A percentile compares a stretch with the other conserved stretches of the same genome.
These are phyloP conservation scores for Diaporthe citriasiana DNA, from an alignment of 2,329 filamentous ascomycete genomes.

Conservation along the genomic window DNA sequence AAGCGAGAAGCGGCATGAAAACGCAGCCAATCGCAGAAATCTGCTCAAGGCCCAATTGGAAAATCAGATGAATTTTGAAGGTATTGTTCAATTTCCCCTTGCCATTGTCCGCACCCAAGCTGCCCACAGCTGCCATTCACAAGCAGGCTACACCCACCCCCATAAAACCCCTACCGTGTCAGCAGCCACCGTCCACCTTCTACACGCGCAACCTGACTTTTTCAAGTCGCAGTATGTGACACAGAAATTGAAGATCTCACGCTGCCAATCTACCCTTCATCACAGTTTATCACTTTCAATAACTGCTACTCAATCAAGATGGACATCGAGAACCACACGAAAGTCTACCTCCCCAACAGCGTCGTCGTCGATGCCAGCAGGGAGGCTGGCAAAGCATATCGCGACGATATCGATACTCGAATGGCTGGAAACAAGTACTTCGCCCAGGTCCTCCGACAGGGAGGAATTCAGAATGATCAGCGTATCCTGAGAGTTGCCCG, in stretches of 20 bases:
- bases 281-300: background rate
- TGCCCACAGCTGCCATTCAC: background rate
- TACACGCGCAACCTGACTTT: background rate
- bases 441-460: background rate
- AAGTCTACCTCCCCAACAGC: slow-evolving; percentile 6
- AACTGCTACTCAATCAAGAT: background rate
- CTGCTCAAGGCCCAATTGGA: background rate
- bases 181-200: background rate
- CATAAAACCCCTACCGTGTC: background rate
- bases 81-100: background rate
- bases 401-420: background rate
- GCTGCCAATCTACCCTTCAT: background rate
- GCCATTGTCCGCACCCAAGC: background rate
- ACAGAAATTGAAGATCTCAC: background rate
- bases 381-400: background rate
- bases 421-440: slow-evolving; percentile 17
- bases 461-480: background rate
- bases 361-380: slow-evolving; percentile 13
- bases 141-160: background rate
- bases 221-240: background rate
- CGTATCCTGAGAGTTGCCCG: slow-evolving; percentile 26
- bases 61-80: background rate
- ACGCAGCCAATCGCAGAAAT: slow-evolving; percentile 20
- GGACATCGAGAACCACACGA: slow-evolving; percentile 8
- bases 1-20: slow-evolving; percentile 5